These are phyloP conservation scores for Penicillium hesseltinei DNA, from an alignment of 2,329 filamentous ascomycete genomes.

Conservation along the genomic window DNA sequence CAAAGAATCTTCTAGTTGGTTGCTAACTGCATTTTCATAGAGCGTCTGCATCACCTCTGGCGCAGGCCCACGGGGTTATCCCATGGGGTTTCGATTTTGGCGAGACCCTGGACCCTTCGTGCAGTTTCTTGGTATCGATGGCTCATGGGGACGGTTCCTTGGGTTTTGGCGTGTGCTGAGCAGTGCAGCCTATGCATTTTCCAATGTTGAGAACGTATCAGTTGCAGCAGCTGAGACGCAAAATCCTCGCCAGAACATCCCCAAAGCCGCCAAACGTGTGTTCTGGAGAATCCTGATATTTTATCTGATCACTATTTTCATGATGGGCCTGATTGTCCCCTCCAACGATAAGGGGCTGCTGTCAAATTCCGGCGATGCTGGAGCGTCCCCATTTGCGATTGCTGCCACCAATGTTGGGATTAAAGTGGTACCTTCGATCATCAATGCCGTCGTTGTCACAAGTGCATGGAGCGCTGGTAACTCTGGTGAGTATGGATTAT, in stretches of 20 bases:
- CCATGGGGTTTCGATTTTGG: conserved; percentile 45
- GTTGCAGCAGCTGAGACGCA: conserved; percentile 52
- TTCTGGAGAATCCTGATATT: conserved; percentile 55
- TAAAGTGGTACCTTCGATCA: conserved; percentile 1
- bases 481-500: conserved; percentile 18
- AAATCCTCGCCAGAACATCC: conserved; percentile 50
- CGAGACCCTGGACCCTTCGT: conserved; percentile 41
- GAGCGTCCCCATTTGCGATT: conserved; percentile 31
- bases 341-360: conserved; percentile 48
- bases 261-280: conserved; percentile 51
- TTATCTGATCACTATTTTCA: conserved; percentile 53
- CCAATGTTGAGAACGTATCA: conserved; percentile 46
- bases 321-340: conserved; percentile 43
- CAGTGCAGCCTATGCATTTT: conserved; percentile 21
- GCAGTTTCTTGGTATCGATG: conserved; percentile 42
- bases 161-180: conserved; percentile 35
- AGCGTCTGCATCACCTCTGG: conserved; percentile 33
- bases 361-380: conserved; percentile 1
- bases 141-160: conserved; percentile 45
- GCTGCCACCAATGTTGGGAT: conserved; percentile 45
- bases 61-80: conserved; percentile 26
- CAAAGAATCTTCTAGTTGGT: not conserved
- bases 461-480: conserved; percentile 41
- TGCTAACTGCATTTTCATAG: not conserved
- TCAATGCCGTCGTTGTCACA: conserved; percentile 5